Evolutionary conservation across 1,139 yeast species (phyloP).

Genomic region (Candida glucosophila): DNA sequence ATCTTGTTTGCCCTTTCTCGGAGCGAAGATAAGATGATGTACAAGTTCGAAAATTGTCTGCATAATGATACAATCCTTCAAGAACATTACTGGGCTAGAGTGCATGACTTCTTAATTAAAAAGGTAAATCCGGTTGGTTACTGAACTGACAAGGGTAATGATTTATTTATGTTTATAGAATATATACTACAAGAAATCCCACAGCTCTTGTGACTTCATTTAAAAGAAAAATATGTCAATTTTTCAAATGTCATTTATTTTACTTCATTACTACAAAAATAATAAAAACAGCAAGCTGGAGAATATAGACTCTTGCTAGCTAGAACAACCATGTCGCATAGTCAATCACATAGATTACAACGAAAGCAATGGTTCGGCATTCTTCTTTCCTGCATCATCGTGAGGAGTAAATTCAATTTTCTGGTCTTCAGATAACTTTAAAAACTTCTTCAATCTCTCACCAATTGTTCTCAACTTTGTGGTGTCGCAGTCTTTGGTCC

Average conservation of each 20-base stretch:
- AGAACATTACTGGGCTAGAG: conserved; percentile 64
- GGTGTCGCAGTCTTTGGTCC: conserved; percentile 82
- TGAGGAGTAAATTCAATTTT: conserved; percentile 73
- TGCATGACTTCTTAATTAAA: conserved; percentile 46
- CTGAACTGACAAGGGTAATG: conserved; percentile 6
- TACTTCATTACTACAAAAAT: too few species aligned
- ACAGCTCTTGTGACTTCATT: too few species aligned
- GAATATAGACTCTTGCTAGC: too few species aligned
- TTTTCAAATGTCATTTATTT: too few species aligned
- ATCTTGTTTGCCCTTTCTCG: conserved; percentile 43
- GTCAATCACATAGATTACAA: too few species aligned
- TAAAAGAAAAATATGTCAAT: too few species aligned
- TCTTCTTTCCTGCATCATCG: conserved; percentile 39
- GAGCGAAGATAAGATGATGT: conserved; percentile 36
- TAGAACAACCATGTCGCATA: too few species aligned
- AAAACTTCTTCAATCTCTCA: conserved; percentile 72
- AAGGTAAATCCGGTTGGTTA: conserved; percentile 34
- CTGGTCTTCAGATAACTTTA: conserved; percentile 60
- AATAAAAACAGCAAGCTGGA: too few species aligned
- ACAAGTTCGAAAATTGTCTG: conserved; percentile 47
- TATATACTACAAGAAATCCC: too few species aligned
- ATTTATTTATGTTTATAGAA: too few species aligned
- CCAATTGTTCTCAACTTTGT: conserved; percentile 64
- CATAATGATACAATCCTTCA: conserved; percentile 80
- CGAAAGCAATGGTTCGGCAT: conserved; percentile 33